Base-by-base conservation (phyloP, 352 stramenopile species). In the Phytophthora constricta region DNA sequence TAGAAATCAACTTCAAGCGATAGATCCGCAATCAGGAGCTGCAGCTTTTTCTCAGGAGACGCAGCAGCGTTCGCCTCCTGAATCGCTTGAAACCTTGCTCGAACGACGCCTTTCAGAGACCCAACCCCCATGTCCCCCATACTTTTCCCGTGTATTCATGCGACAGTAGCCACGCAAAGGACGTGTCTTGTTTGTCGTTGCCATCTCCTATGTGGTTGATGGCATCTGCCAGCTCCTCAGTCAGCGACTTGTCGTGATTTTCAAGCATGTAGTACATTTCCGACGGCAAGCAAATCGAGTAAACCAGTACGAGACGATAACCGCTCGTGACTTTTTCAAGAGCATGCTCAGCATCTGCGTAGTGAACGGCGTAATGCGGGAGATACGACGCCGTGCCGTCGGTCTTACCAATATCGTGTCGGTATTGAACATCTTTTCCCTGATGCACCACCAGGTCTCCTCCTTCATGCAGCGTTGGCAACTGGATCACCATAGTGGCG, bases 401-500 rank as follows among this genome's bases (percentile, higher is more conserved):
- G 3, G 10, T 5, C 17, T 65, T 65, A 23, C 47, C 58, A 45
- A 65, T 58, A 39, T 53, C 47, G 28, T 65, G 58, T 4, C 49
- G 37, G 10, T 53, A 51, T 23, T 65, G 33, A 10, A 53, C 5
- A 2, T 45, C 28, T 19, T 46, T n/a, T 5, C 41, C 41, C 16
- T 20, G 41, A 9, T 25, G 22, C 2, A 47, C 41, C 16, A 47
- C 41, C 48, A 63, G 41, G 28, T 63, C 56, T 39, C 56, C 56
- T 47, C 56, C 58, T 51, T 61, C 14, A 26, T 50, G 64, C 56
- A 42, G 9, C 25, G 43, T 49, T 1, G 77, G 66, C 1, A 82
- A 49, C 42, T 77, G 55, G 1, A 85, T 33, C 42, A 82, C 51
- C 5, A 86, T 53, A 19, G 74, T 82, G 2, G 63, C 74, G 42